A percentile compares a stretch with the other conserved stretches of the same genome.
Evolutionary conservation across 2,329 filamentous ascomycete genomes (phyloP).

Genomic region (Monosporascus sp.): DNA sequence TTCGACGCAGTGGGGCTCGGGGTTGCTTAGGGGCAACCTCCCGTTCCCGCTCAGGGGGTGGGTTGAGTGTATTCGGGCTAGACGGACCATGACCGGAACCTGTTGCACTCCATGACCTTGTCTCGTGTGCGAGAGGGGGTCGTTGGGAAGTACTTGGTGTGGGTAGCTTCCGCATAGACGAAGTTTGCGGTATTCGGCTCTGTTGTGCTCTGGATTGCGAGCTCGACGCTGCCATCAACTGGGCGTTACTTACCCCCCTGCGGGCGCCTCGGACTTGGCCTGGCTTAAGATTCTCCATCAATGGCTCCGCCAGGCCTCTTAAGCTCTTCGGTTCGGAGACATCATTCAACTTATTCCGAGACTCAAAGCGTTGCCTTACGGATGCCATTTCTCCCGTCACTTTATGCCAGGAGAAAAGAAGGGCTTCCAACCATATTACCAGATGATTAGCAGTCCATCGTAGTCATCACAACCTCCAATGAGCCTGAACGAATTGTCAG

Average conservation of each 20-base stretch:
- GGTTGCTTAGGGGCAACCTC: conserved; percentile 26
- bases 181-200: conserved; percentile 33
- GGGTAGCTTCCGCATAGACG: conserved; percentile 18
- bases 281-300: conserved; percentile 18
- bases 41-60: conserved; percentile 29
- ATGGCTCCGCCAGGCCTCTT: conserved; percentile 22
- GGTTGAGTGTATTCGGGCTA: conserved; percentile 23
- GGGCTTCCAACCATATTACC: conserved; percentile 18
- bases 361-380: conserved; percentile 19
- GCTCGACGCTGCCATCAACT: conserved; percentile 10
- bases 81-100: conserved; percentile 27
- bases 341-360: conserved; percentile 19
- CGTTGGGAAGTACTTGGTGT: conserved; percentile 16
- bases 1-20: conserved; percentile 43
- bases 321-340: conserved; percentile 19
- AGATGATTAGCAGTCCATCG: conserved; percentile 14
- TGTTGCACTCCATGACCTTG: conserved; percentile 36
- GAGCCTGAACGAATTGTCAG: conserved; percentile 11
- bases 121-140: conserved; percentile 35
- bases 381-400: conserved; percentile 27
- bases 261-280: conserved; percentile 16
- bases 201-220: conserved; percentile 19
- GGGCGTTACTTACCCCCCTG: conserved; percentile 20
- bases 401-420: conserved; percentile 10
- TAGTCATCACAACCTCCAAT: conserved; percentile 6